These are phyloP conservation scores for Pterulicium gracile DNA, from an alignment of 1,284 basidiomycete species.

Conservation along the genomic window DNA sequence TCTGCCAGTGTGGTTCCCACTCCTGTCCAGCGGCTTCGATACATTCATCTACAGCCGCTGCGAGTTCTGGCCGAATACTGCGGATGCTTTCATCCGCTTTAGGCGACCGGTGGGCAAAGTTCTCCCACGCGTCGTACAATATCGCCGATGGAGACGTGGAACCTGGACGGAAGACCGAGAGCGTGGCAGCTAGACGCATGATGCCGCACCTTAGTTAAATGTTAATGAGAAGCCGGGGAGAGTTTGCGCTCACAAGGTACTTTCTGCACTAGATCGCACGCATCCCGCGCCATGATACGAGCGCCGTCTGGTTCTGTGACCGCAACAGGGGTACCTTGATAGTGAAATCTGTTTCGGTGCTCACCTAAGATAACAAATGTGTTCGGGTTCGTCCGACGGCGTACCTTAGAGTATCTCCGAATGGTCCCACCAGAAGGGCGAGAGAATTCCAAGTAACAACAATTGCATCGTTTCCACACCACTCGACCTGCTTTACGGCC, in stretches of 20 bases:
- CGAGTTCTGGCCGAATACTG: slow-evolving; percentile 78
- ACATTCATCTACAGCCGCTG: slow-evolving; percentile 83
- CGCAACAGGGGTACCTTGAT: slow-evolving; percentile 67
- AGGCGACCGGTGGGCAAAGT: slow-evolving; percentile 74
- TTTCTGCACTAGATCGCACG: slow-evolving; percentile 88
- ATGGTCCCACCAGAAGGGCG: slow-evolving; percentile 84
- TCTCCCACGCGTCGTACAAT: slow-evolving; percentile 86
- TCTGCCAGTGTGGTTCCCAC: slow-evolving; percentile 87
- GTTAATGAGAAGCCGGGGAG: not conserved
- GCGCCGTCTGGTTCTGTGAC: slow-evolving; percentile 85
- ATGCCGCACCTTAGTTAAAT: not conserved
- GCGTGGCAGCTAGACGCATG: slow-evolving; percentile 44
- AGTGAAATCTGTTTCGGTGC: slow-evolving; percentile 80
- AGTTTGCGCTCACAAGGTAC: slow-evolving; percentile 56
- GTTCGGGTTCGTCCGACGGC: slow-evolving; percentile 18
- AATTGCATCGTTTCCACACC: slow-evolving; percentile 97
- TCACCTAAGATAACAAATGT: no score
- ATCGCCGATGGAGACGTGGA: slow-evolving; percentile 89
- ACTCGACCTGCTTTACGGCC: slow-evolving; percentile 63
- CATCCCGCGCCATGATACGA: slow-evolving; percentile 68
- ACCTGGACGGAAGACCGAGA: slow-evolving; percentile 85
- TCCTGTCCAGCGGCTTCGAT: slow-evolving; percentile 91
- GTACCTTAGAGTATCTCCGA: slow-evolving; percentile 79
- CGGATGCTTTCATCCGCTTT: slow-evolving; percentile 92
- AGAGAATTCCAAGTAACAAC: slow-evolving; percentile 77